phyloP scores from a whole-genome alignment of 352 stramenopile genomes.

The Albugo candida region DNA sequence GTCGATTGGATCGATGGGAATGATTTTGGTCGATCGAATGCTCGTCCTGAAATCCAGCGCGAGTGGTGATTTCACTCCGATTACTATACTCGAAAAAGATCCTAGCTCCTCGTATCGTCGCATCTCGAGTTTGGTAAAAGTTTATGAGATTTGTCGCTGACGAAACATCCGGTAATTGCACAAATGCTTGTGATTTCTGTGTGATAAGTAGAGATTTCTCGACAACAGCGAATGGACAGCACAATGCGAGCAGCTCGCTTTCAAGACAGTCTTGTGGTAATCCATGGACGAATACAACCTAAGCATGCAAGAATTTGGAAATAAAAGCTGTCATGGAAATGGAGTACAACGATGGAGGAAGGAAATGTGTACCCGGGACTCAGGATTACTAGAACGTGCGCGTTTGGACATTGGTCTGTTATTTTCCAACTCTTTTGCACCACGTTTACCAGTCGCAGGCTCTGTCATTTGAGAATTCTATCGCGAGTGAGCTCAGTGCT shows the following conservation, averaged over 20 bases:
- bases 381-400: no score
- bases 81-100: constrained; percentile 62
- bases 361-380: no score
- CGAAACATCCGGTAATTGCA: constrained; percentile 45
- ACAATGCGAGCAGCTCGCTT: constrained; percentile 62
- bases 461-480: no score
- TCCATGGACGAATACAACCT: constrained; percentile 65
- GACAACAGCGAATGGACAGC: constrained; percentile 59
- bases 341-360: no score
- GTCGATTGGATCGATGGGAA: constrained; percentile 1
- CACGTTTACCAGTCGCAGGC: no score
- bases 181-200: constrained; percentile 57
- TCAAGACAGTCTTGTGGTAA: constrained; percentile 59
- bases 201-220: constrained; percentile 61
- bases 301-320: not conserved
- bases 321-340: not conserved
- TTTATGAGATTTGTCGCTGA: constrained; percentile 48
- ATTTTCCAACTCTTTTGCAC: no score
- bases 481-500: no score
- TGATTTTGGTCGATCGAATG: not conserved
- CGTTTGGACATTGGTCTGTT: no score
- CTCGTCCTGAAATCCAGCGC: constrained; percentile 4
- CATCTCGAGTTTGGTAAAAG: constrained; percentile 62
- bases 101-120: constrained; percentile 56
- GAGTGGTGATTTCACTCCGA: constrained; percentile 34